These are phyloP conservation scores for Candida ponderosae DNA, from an alignment of 805 yeast genomes.

Conservation along the genomic window DNA sequence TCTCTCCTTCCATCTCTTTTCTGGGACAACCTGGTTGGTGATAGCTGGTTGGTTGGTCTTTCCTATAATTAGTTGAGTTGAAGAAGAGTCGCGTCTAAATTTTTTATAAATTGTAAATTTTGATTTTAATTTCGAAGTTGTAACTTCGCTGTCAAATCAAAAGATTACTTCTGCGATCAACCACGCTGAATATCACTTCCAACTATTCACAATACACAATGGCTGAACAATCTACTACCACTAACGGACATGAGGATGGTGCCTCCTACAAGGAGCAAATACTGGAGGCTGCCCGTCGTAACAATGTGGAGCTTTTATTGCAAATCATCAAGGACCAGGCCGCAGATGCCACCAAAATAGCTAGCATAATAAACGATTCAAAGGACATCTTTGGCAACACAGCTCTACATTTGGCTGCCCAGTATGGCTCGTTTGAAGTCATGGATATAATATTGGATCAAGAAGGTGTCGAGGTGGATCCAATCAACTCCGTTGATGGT, in stretches of 20 bases:
- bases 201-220: no score
- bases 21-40: not conserved
- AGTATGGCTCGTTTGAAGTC: conserved; percentile 78
- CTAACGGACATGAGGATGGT: conserved; percentile 37
- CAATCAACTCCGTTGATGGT: conserved; percentile 59
- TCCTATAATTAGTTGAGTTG: no score
- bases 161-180: no score
- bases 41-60: no score
- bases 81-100: no score
- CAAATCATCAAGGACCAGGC: conserved; percentile 40
- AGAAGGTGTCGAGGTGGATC: conserved; percentile 88
- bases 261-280: conserved; percentile 75
- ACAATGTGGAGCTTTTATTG: conserved; percentile 69
- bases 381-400: conserved; percentile 74
- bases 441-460: conserved; percentile 76
- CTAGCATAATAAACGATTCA: conserved; percentile 56
- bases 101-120: no score
- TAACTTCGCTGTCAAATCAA: no score
- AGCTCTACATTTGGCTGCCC: conserved; percentile 75
- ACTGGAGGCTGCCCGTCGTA: conserved; percentile 81
- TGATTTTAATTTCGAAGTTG: no score
- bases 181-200: no score
- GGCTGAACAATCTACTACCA: no score
- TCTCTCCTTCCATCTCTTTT: conserved; percentile 4
- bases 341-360: conserved; percentile 22